phyloP scores from a whole-genome alignment of 495 filamentous ascomycete genomes.

The Hypomontagnella submonticulosa region DNA sequence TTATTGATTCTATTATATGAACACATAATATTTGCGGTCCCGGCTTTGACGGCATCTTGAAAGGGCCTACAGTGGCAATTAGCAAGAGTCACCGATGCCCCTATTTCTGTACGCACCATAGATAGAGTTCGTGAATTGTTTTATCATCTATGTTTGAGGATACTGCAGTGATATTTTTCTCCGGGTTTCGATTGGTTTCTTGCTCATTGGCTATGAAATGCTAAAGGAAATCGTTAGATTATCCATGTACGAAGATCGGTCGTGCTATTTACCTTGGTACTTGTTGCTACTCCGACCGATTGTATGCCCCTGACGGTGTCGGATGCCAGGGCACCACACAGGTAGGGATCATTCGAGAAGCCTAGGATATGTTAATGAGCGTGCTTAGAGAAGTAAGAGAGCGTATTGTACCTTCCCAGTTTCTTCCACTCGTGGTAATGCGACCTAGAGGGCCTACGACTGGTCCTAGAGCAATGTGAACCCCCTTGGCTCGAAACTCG shows the following conservation, averaged over 20 bases:
- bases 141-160: slow-evolving; percentile 74
- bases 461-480: slow-evolving; percentile 74
- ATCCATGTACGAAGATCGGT: not conserved
- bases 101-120: slow-evolving; percentile 64
- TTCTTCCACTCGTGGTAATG: slow-evolving; percentile 63
- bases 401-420: slow-evolving; percentile 61
- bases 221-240: slow-evolving; percentile 37
- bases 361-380: slow-evolving; percentile 40
- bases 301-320: slow-evolving; percentile 64
- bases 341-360: slow-evolving; percentile 62
- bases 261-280: slow-evolving; percentile 57
- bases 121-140: slow-evolving; percentile 76
- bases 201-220: slow-evolving; percentile 76
- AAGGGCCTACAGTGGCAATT: slow-evolving; percentile 63
- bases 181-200: slow-evolving; percentile 68
- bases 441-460: slow-evolving; percentile 69
- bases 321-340: slow-evolving; percentile 57
- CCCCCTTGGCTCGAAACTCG: slow-evolving; percentile 70
- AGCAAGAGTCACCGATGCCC: slow-evolving; percentile 47
- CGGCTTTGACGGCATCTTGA: slow-evolving; percentile 70
- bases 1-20: slow-evolving; percentile 76
- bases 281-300: slow-evolving; percentile 64
- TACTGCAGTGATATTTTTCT: slow-evolving; percentile 57
- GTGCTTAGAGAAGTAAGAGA: not conserved
- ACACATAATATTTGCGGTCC: slow-evolving; percentile 73